These are phyloP conservation scores for Mycogone perniciosa DNA, from an alignment of 2,329 filamentous ascomycete species.

Conservation along the genomic window DNA sequence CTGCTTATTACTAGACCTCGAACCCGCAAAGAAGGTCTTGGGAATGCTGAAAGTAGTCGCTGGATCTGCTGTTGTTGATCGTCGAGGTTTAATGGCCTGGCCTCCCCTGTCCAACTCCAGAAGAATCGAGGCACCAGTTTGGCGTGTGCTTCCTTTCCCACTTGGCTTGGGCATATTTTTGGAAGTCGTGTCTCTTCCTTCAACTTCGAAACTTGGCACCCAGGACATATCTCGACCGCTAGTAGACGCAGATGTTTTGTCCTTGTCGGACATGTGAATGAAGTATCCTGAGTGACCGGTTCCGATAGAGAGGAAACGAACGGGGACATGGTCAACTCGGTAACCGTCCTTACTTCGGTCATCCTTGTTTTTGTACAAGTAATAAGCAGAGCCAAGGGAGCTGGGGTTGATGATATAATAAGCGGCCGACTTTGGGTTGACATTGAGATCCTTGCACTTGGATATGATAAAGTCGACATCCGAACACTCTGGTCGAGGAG, in stretches of 20 bases:
- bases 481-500: too few species aligned
- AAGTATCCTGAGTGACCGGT: constrained; percentile 11
- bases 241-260: background rate
- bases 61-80: constrained; percentile 22
- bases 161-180: background rate
- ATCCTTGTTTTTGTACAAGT: constrained; percentile 6
- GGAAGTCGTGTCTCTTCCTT: background rate
- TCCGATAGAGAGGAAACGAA: constrained; percentile 5
- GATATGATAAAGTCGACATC: background rate
- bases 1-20: constrained; percentile 18
- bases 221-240: background rate
- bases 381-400: constrained; percentile 7
- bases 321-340: constrained; percentile 11
- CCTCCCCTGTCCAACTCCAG: constrained; percentile 17
- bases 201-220: background rate
- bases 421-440: background rate
- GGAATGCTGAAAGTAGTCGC: constrained; percentile 30
- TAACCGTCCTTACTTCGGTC: background rate
- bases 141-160: background rate
- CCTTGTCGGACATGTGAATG: constrained; percentile 7
- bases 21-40: constrained; percentile 24
- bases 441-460: background rate
- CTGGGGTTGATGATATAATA: constrained; percentile 14
- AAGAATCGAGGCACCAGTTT: constrained; percentile 9
- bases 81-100: constrained; percentile 21